A percentile compares a stretch with the other conserved stretches of the same genome.
These are phyloP conservation scores for Penicillium aurantiogriseum DNA, from an alignment of 2,329 filamentous ascomycete species.

Conservation along the genomic window DNA sequence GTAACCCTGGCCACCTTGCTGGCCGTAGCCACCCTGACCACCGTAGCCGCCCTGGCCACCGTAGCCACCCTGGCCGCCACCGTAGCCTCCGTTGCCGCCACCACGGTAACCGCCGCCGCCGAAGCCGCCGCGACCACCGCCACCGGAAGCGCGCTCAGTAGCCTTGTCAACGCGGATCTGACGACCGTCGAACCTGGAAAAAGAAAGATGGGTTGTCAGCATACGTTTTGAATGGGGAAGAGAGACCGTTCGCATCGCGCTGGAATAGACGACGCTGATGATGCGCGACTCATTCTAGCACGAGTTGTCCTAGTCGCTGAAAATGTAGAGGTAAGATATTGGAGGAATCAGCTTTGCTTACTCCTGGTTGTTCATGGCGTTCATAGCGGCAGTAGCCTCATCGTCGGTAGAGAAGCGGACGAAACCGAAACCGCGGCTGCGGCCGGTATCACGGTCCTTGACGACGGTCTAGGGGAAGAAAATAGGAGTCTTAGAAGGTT, in stretches of 20 bases:
- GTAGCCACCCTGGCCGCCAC: constrained; percentile 6
- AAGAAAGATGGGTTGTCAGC: background rate
- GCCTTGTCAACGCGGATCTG: constrained; percentile 12
- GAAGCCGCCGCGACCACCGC: constrained; percentile 7
- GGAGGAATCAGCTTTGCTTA: background rate
- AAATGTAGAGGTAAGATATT: background rate
- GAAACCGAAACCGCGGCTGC: constrained; percentile 16
- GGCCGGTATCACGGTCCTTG: constrained; percentile 13
- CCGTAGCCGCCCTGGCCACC: constrained; percentile 6
- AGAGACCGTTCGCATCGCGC: background rate
- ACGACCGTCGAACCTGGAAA: constrained; percentile 8
- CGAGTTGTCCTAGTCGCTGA: background rate
- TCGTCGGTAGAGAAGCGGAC: constrained; percentile 8
- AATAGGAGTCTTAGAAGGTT: background rate
- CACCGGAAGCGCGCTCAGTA: constrained; percentile 9
- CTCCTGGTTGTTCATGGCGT: constrained; percentile 12
- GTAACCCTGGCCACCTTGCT: constrained; percentile 3
- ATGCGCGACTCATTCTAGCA: background rate
- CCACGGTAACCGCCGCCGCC: constrained; percentile 4
- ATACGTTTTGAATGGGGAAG: too few relatives aligned
- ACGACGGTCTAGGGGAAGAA: constrained; percentile 5
- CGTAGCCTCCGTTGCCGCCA: constrained; percentile 4
- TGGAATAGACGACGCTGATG: background rate
- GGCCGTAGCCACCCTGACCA: constrained; percentile 5
- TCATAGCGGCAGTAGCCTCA: constrained; percentile 10